Conservation (phyloP, 148 eudicot genomes). For the Fallopia convolvulus region DNA sequence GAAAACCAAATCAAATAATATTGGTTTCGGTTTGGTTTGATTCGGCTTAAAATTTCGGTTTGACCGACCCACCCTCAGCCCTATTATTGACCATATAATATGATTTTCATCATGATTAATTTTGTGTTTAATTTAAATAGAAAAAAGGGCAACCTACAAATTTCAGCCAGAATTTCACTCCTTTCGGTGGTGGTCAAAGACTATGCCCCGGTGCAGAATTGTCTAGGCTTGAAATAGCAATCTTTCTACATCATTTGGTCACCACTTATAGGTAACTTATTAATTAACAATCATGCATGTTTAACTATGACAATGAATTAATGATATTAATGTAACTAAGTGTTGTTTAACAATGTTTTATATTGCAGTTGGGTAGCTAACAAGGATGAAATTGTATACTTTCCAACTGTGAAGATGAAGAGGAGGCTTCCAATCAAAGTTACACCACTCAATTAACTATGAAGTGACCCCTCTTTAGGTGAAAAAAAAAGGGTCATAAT, state of each 20-base stretch:
- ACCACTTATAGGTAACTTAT: slow-evolving; percentile 58
- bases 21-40: too few species aligned
- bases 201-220: slow-evolving; percentile 87
- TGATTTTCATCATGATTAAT: not conserved
- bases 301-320: not conserved
- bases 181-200: slow-evolving; percentile 97
- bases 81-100: not conserved
- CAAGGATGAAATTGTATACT: slow-evolving; percentile 69
- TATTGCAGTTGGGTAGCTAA: slow-evolving; percentile 71
- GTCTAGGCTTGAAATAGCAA: slow-evolving; percentile 79
- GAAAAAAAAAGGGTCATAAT: not conserved
- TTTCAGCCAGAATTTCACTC: slow-evolving; percentile 54
- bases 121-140: slow-evolving; percentile 21
- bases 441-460: slow-evolving; percentile 16
- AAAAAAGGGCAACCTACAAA: slow-evolving; percentile 35
- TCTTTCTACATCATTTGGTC: slow-evolving; percentile 81
- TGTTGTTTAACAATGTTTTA: not conserved
- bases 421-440: slow-evolving; percentile 61
- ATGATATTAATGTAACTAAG: not conserved
- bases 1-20: too few species aligned
- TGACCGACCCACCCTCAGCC: too few species aligned
- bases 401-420: slow-evolving; percentile 90
- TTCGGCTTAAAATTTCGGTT: too few species aligned
- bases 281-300: not conserved
- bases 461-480: not conserved